These are phyloP conservation scores for Apiotrichum mycotoxinovorans DNA, from an alignment of 1,284 basidiomycete genomes.

Conservation along the genomic window DNA sequence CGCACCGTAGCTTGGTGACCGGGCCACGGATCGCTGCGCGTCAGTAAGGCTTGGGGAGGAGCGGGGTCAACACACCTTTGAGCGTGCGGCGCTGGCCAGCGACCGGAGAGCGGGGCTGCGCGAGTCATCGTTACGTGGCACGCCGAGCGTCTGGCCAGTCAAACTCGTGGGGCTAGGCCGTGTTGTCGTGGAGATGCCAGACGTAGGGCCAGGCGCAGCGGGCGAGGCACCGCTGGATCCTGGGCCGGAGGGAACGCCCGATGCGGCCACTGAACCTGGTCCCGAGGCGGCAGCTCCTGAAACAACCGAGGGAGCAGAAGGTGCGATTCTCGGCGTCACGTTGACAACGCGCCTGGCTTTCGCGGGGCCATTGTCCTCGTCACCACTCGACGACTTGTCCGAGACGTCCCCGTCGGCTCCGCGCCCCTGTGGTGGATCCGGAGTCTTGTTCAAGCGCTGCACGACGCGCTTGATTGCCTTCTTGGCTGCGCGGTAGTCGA, in stretches of 20 bases:
- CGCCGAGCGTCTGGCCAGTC: too few species aligned
- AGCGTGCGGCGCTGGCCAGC: too few species aligned
- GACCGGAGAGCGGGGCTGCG: too few species aligned
- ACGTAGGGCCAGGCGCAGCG: too few species aligned
- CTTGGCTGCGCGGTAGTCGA: constrained; percentile 50
- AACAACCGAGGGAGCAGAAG: background rate
- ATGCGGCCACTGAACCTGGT: background rate
- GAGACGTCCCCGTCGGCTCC: constrained; percentile 13
- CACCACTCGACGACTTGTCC: constrained; percentile 32
- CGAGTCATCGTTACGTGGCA: too few species aligned
- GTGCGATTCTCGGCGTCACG: background rate
- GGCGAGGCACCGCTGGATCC: too few species aligned
- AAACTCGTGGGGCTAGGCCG: too few species aligned
- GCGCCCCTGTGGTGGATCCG: background rate
- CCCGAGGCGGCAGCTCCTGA: background rate
- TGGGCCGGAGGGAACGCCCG: background rate
- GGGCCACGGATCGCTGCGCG: background rate
- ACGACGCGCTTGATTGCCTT: constrained; percentile 48
- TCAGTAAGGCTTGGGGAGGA: too few species aligned
- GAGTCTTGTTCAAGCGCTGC: constrained; percentile 25
- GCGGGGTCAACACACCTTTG: too few species aligned
- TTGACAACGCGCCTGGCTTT: background rate
- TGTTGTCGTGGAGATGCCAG: too few species aligned
- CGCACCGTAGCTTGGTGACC: constrained; percentile 29
- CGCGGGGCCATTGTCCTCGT: constrained; percentile 43